Conservation (phyloP, 148 eudicot genomes). For the Rheum nobile region DNA sequence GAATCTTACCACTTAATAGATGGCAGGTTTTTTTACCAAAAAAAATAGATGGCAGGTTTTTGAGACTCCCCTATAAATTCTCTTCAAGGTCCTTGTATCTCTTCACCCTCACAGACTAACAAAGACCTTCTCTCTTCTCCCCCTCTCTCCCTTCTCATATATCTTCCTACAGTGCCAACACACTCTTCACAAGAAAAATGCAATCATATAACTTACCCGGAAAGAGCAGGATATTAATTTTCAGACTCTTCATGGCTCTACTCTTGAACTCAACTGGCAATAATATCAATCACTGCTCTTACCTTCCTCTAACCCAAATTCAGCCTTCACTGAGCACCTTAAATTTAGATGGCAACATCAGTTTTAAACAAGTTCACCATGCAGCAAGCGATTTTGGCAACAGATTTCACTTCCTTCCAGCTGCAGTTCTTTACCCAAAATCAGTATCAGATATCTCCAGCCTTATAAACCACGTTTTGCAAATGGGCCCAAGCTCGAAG, state of each 20-base stretch:
- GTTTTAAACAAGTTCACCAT: constrained; percentile 29
- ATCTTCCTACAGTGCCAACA: no score
- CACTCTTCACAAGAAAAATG: background rate
- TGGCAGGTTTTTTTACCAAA: no score
- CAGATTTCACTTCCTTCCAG: constrained; percentile 47
- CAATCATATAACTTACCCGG: constrained; percentile 10
- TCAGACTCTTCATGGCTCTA: constrained; percentile 28
- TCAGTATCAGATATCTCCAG: constrained; percentile 69
- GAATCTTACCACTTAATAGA: background rate
- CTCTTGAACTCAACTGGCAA: constrained; percentile 30
- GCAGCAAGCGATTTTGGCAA: constrained; percentile 85
- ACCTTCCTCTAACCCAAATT: constrained; percentile 37
- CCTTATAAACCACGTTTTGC: constrained; percentile 36
- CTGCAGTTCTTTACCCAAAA: constrained; percentile 60
- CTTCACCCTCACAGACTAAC: background rate
- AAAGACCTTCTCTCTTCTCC: no score
- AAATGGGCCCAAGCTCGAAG: constrained; percentile 45
- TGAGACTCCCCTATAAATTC: background rate
- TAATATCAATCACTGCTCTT: constrained; percentile 34
- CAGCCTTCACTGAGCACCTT: constrained; percentile 24
- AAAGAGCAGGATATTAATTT: constrained; percentile 17
- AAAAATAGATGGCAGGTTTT: no score
- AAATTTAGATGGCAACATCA: constrained; percentile 41
- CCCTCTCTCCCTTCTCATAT: background rate
- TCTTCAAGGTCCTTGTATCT: background rate